Base-by-base conservation (phyloP, 2,329 filamentous ascomycete genomes). In the Parastagonospora avenae region DNA sequence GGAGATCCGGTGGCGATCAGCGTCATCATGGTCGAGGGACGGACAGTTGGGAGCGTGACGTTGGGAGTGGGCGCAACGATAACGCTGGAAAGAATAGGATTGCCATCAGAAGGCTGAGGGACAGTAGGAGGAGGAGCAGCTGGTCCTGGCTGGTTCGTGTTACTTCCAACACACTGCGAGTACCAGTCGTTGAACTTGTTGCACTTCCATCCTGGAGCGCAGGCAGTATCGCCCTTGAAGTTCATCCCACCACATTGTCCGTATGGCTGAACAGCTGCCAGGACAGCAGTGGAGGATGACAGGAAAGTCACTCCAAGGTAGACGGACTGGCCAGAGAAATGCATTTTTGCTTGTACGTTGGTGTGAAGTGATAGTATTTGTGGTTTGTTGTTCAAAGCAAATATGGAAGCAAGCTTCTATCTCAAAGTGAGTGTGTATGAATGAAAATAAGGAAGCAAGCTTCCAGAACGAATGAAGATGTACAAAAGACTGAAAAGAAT, bases 191-290 rank as follows among this genome's bases (percentile, higher is more conserved):
- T 80, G 36, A 49, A 58, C n/a, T 66, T 60, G 36, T 67, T 67
- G 66, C 78, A 80, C 6, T 63, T 59, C 47, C 56, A 66, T 10
- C 77, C 78, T n/a, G 64, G 45, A 2, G 67, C 66, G 48, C 78
- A 80, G 15, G 62, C 53, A 1, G 69, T 75, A 4, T 75, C 57
- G 32, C 77, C 79, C 4, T 61, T 67, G 52, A 64, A 77, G 54
- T 67, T 70, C 16, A 62, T 61, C 19, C 78, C 79, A 52, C 78
- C 78, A 59, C 78, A 80, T 62, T 79, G 77, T 10, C 74, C 74
- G 55, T 75, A 80, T 12, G 60, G 58, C 24, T 52, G 51, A 39
- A 68, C 64, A 12, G 62, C 63, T 32, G 64, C 66, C 31, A 69
- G 59, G 43, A 66, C 64, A 37, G 60, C 63, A 10, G 62, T 57